Base-by-base conservation (phyloP, 768 basidiomycete genomes). In the Hemileccinum impolitum region DNA sequence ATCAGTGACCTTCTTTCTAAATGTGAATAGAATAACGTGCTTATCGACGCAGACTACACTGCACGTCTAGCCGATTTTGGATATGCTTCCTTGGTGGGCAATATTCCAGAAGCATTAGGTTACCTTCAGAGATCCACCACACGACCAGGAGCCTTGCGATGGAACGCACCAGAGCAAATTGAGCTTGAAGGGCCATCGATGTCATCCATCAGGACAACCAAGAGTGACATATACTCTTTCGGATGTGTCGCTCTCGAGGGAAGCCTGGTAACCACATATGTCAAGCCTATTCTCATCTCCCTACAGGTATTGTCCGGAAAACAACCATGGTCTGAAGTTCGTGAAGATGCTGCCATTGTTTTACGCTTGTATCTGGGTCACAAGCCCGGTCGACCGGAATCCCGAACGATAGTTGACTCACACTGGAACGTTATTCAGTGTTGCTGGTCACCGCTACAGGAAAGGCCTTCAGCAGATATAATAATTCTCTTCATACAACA, bases 241-340 rank as follows among this genome's bases (percentile, higher is more conserved):
- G 23, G 23, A 3, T 23, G 3, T 23, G 6, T 23, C 23, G 23
- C 23, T 23, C 23, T 23, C n/a, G 49, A 54, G 36, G 53, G 13
- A 72, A 21, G 43, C 21, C 6, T 4, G 12, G 15, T 69, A 13
- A 5, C 2, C 17, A 9, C 15, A 13, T n/a, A 23, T 23, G 23
- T 23, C 23, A 3, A 23, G 6, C 3, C 23, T 5, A 5, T n/a
- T 35, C 34, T n/a, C 6, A 35, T 35, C 14, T 13, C 18, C 19
- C 15, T 37, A 10, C 30, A 69, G 75, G 53, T 54, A 8, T 21
- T 54, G 21, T 52, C 53, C 1, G 51, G 53, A 1, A 39, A 43
- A 35, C 17, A 39, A 7, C 51, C 53, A 3, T 52, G 46, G 45
- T 35, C 37, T 2, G 45, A 48, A 21, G 42, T 52, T 6, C 25